Evolutionary conservation across 805 yeast species (phyloP).

Genomic region (Candida taoyuanica): DNA sequence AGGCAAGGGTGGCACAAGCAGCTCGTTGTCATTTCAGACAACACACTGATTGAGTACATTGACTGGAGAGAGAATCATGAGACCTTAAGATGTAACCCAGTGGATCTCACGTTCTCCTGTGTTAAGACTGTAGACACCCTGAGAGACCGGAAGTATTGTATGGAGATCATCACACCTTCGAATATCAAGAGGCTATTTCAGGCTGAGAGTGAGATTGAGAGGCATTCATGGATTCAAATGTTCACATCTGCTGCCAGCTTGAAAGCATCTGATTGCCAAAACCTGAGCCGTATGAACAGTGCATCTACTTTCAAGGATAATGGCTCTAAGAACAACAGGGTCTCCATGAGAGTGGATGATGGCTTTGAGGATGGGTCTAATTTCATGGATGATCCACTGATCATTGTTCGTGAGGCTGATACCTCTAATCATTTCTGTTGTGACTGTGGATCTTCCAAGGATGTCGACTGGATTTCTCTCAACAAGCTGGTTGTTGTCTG

Average conservation of each 20-base stretch:
- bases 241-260: slow-evolving; percentile 49
- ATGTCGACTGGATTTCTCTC: slow-evolving; percentile 85
- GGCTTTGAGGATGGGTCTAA: neutral
- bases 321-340: neutral
- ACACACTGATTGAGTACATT: slow-evolving; percentile 62
- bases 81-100: slow-evolving; percentile 57
- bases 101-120: slow-evolving; percentile 65
- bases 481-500: slow-evolving; percentile 71
- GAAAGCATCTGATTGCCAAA: slow-evolving; percentile 20
- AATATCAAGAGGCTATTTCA: slow-evolving; percentile 69
- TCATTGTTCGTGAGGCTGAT: slow-evolving; percentile 31
- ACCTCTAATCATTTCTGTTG: slow-evolving; percentile 65
- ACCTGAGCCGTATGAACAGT: slow-evolving; percentile 1
- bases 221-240: slow-evolving; percentile 62
- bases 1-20: slow-evolving; percentile 72
- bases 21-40: slow-evolving; percentile 74
- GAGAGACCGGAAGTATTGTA: slow-evolving; percentile 43
- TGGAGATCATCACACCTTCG: slow-evolving; percentile 69
- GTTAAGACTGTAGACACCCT: slow-evolving; percentile 39
- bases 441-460: slow-evolving; percentile 64
- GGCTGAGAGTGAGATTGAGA: slow-evolving; percentile 63
- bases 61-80: slow-evolving; percentile 68
- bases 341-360: neutral
- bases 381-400: slow-evolving; percentile 6
- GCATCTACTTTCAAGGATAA: neutral